Evolutionary conservation across 2,329 filamentous ascomycete genomes (phyloP), one percentile per base, ranked within the genome.

Genomic region (Graphilbum sp.): DNA sequence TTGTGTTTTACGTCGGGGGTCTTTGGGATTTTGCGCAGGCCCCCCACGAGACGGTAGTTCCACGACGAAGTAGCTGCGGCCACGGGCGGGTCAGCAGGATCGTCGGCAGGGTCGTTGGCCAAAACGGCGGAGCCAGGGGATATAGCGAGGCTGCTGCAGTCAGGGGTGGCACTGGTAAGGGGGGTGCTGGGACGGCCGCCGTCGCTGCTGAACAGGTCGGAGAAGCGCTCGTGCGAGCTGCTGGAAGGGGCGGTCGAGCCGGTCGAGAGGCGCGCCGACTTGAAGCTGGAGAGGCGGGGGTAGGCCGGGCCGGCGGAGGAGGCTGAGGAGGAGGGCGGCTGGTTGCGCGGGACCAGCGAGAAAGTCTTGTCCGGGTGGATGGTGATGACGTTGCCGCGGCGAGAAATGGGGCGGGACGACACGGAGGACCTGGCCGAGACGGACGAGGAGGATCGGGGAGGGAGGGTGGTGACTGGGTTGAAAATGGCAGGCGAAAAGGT

Each of bases 351-450:
- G 20, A 64, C 53, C 27, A 74, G 53, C 15, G 68, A 70, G 47
- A 75, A 75, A 5, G 70, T 75, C 53, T 72, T 72, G 52, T 75
- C 66, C 6, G 67, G 52, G 46, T 73, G 61, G 21, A 75, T 54
- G 38, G 60, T 62, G 41, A 75, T 62, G 23, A 63, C 50, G 43
- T 62, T 64, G 38, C 56, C 55, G 41, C 61, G 56, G 33, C 62
- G 56, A 13, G 62, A 59, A 35, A 47, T 43, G 37, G 60, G 51
- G 24, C 55, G 54, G 32, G 43, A 36, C 32, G 46, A 46, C 25
- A 44, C 33, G 18, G 42, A 13, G 7, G 45, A 45, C 27, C 35
- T 35, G 25, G 35, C 32, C 10, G 45, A 45, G 17, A 36, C 33
- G 7, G 41, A 40, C 3, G 38, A 41, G 7, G 43, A 43, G n/a